Evolutionary conservation across 371 early-diverging fungal genomes (phyloP), one percentile per base, ranked within the genome.

Genomic region (Mortierella sp.): DNA sequence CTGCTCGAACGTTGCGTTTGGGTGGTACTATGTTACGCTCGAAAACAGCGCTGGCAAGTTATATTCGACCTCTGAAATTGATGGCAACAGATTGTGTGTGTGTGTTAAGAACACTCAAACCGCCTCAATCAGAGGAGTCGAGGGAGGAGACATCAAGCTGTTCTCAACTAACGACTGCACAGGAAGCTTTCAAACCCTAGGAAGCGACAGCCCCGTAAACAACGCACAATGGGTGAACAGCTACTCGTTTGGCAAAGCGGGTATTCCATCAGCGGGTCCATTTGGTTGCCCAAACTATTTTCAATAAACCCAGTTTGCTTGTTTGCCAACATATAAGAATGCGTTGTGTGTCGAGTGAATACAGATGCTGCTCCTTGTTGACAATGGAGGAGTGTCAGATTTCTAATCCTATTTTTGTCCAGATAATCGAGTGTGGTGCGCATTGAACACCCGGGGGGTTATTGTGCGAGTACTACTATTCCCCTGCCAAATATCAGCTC

Each of bases 191-290:
- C 61, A 63, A 45, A 61, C 43, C 45, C 22, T 63, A 44, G 61
- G 61, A 45, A 55, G 63, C 29, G n/a, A 70, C 16, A 61, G 26
- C 1, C 19, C 1, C 6, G 31, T 39, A 8, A 2, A 10, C 13
- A 70, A 70, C 31, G 45, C 70, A 2, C 45, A 70, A 2, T 70
- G 63, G 70, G 70, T 70, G 61, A 70, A 70, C 70, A 70, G 70
- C 40, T 31, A 5, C 63, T 70, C 61, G 40, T 70, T 40, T 41
- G n/a, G 58, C 14, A 22, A 11, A 53, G 26, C 53, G 14, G 55
- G 68, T 52, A 53, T 68, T 7, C 39, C 53, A 52, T 68, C 68
- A 34, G 1, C 26, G 29, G 50, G 37, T 24, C 67, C 48, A 34
- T n/a, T 14, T 26, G 45, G 67, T 47, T 67, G 67, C 31, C 2